Evolutionary conservation across 345 rosid genomes (phyloP), one percentile per base, ranked within the genome.

Genomic region (Ceriops tagal): DNA sequence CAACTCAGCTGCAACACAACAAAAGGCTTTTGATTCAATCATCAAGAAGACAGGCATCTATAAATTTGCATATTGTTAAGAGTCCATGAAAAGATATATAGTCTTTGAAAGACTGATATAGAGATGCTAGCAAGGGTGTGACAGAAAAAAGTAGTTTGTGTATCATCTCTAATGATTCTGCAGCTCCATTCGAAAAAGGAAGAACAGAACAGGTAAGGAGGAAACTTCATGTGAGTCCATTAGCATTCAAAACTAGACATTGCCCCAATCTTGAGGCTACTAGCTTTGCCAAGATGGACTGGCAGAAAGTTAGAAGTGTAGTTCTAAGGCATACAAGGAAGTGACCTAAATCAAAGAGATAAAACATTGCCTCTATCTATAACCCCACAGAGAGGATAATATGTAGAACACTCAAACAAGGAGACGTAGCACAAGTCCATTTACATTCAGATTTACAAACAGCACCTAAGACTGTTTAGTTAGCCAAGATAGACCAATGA

Each of bases 271-370:
- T 27, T 53, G 67, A 58, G 60, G 71, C 78, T 79, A 71, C 58
- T 83, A 84, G 84, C 84, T 81, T 87, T 60, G 88, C 88, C 86
- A 87, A 85, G 89, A 88, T 86, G 85, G 82, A 90, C 82, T 52
- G 31, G 30, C 24, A 57, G 6, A 15, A 19, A 21, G 35, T 10
- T 1, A 47, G 26, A 6, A 32, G 6, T 15, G 1, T 53, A 9
- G 5, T 22, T 55, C 5, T 18, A 53, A 20, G 24, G 56, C 20
- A 53, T 53, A 22, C 0, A 1, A 20, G 56, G 56, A 18, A 20
- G 1, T 53, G 3, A 26, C 18, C 18, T 11, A 43, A 18, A 43
- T 13, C 18, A 13, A 43, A 43, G 4, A 43, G 49, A 43, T 43
- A 13, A 11, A 3, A 43, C 15, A 43, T 43, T 43, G 49, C 16